Evolutionary conservation across 1,284 basidiomycete genomes (phyloP).

Genomic region (Malassezia sp.): DNA sequence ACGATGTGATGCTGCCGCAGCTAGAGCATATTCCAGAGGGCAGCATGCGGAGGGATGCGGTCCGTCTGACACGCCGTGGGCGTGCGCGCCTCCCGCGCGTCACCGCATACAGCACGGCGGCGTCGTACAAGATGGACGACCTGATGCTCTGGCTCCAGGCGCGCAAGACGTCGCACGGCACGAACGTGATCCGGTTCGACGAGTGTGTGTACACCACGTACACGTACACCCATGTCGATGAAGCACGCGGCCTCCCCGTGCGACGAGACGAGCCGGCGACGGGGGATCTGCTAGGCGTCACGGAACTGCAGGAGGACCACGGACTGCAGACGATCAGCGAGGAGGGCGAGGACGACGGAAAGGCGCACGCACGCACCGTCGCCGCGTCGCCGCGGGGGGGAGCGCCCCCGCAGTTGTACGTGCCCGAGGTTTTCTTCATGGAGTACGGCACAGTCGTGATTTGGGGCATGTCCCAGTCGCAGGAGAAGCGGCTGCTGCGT

Average conservation of each 20-base stretch:
- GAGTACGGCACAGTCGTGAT: slow-evolving; percentile 86
- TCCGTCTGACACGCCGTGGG: slow-evolving; percentile 79
- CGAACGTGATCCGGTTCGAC: slow-evolving; percentile 48
- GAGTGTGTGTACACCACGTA: slow-evolving; percentile 46
- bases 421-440: slow-evolving; percentile 60
- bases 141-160: slow-evolving; percentile 78
- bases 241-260: slow-evolving; percentile 22
- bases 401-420: slow-evolving; percentile 3
- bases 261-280: slow-evolving; percentile 1
- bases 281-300: slow-evolving; percentile 39
- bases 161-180: slow-evolving; percentile 66
- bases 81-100: slow-evolving; percentile 86
- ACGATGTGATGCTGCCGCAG: slow-evolving; percentile 27
- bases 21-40: slow-evolving; percentile 66
- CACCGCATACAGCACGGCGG: slow-evolving; percentile 86
- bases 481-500: slow-evolving; percentile 80
- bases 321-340: slow-evolving; percentile 15
- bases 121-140: slow-evolving; percentile 74
- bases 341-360: slow-evolving; percentile 16
- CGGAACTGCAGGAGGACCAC: slow-evolving; percentile 24
- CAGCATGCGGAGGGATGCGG: slow-evolving; percentile 77
- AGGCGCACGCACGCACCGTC: neutral
- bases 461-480: slow-evolving; percentile 88
- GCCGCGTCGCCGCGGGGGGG: slow-evolving; percentile 25
- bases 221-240: slow-evolving; percentile 40